Evolutionary conservation across 2,329 filamentous ascomycete species (phyloP).

Genomic region (Fusarium musae): DNA sequence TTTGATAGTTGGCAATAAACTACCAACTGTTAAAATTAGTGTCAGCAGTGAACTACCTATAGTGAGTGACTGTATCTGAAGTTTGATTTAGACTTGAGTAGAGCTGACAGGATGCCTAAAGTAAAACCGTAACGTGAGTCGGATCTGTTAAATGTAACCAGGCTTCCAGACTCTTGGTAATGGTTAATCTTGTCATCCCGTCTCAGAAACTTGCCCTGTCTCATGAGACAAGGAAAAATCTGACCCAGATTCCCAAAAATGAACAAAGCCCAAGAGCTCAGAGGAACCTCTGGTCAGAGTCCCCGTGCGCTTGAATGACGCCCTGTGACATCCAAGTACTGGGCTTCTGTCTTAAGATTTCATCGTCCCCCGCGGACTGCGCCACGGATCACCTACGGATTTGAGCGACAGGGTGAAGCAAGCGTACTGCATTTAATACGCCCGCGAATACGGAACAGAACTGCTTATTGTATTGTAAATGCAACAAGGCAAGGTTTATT

Average conservation of each 20-base stretch:
- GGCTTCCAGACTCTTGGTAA: conserved; percentile 9
- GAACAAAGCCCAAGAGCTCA: conserved; percentile 6
- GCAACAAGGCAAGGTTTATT: neutral
- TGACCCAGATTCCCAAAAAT: conserved; percentile 17
- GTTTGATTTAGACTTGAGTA: neutral
- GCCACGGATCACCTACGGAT: conserved; percentile 30
- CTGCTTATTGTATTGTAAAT: neutral
- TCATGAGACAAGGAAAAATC: conserved; percentile 1
- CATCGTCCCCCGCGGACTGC: conserved; percentile 25
- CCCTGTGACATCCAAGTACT: conserved; percentile 34
- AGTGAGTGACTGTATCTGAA: neutral
- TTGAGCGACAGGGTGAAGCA: conserved; percentile 22
- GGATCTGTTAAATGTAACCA: conserved; percentile 9
- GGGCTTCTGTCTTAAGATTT: neutral
- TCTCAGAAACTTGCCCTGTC: conserved; percentile 18
- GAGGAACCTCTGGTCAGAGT: conserved; percentile 6
- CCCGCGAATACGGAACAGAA: conserved; percentile 17
- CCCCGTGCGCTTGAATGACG: conserved; percentile 8
- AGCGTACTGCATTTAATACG: conserved; percentile 18
- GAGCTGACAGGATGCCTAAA: neutral
- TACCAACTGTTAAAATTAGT: neutral
- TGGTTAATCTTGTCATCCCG: conserved; percentile 12
- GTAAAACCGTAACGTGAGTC: conserved; percentile 18
- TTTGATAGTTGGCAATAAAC: neutral
- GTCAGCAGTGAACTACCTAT: neutral